Base-by-base conservation (phyloP, 352 stramenopile species). In the Phytophthora nicotianae region DNA sequence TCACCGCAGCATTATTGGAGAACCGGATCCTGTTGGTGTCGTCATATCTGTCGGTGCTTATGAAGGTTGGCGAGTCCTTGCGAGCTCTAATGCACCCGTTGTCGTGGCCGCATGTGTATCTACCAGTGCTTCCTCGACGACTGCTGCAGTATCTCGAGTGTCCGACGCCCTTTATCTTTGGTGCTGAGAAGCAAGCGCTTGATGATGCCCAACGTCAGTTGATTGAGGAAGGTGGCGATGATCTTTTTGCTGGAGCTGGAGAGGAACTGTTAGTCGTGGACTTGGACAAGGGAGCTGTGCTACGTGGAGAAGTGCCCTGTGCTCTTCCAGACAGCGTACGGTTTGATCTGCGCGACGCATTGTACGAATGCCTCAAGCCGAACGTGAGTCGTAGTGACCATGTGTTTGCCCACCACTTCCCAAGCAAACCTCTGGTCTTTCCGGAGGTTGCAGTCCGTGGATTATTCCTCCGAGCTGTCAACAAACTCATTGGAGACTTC, bases 141-240 rank as follows among this genome's bases (percentile, higher is more conserved):
- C 89, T 96, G 81, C 68, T 93, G 16, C 82, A 91, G 69, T 94
- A 91, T 50, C 73, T 96, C 16, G 83, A 96, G 50, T 96, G 87
- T 48, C 87, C 87, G 3, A 96, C 87, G 2, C 87, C 87, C 16
- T 96, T 93, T 60, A 89, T 96, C 50, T 91, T 96, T 56, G 87
- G 87, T 35, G 78, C 90, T 10, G 77, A 90, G 40, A 86, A 85
- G 46, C 73, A 79, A 54, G 70, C 73, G 23, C 53, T 91, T 0
- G 81, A 91, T 9, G 81, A 89, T 26, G 70, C 75, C 0, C 78
- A 77, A 38, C 76, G 79, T 56, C 62, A 80, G 41, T 40, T 81
- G 11, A 60, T 74, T 29, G 62, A 83, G 23, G 59, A 75, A 53
- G 69, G 65, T 26, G 70, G 70, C 9, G 70, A 74, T 19, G 79